Evolutionary conservation across 2,329 filamentous ascomycete species (phyloP).

Genomic region (Plectosphaerella cucumerina): DNA sequence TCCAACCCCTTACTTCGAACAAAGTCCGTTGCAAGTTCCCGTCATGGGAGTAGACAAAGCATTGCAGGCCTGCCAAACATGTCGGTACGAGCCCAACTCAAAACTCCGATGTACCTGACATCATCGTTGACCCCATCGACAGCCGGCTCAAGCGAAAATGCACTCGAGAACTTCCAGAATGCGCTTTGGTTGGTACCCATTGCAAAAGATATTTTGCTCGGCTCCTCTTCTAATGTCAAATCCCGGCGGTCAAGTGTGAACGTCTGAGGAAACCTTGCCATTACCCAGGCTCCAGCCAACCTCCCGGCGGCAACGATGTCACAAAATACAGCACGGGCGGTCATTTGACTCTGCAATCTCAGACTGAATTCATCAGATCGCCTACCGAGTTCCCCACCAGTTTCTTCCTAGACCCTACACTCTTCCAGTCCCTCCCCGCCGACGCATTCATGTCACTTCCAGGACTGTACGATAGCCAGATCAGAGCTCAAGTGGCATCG

Average conservation of each 20-base stretch:
- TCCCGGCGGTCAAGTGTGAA: not conserved
- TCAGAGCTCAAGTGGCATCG: not conserved
- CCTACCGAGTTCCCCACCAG: conserved; percentile 3
- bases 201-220: not conserved
- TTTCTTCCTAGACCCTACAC: conserved; percentile 12
- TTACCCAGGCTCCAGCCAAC: not conserved
- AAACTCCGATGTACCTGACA: not conserved
- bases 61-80: not conserved
- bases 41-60: not conserved
- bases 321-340: not conserved
- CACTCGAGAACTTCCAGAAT: conserved; percentile 12
- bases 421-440: conserved; percentile 4
- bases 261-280: conserved; percentile 4
- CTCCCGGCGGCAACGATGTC: not conserved
- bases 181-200: conserved; percentile 10
- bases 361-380: not conserved
- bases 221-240: not conserved
- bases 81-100: not conserved
- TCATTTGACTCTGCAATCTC: not conserved
- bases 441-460: not conserved
- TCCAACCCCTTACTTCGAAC: not conserved
- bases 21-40: not conserved
- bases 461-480: not conserved
- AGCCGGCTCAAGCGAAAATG: conserved; percentile 15
- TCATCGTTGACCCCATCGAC: not conserved